Evolutionary conservation across 2,329 filamentous ascomycete genomes (phyloP), one percentile per base, ranked within the genome.

Genomic region (Trichoderma harzianum): DNA sequence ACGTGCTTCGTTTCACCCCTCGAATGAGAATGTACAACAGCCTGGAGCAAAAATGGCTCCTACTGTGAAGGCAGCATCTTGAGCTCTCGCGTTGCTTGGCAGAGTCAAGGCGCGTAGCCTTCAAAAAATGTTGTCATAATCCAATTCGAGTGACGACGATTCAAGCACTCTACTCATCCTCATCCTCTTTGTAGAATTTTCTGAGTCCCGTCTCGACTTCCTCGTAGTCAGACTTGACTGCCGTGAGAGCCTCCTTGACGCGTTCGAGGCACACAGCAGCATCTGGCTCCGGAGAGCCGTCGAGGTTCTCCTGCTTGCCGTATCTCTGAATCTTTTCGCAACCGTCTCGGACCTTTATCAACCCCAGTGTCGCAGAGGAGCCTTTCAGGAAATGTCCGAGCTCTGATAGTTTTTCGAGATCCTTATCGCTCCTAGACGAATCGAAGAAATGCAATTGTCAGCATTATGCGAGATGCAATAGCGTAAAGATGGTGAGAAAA

Each of bases 291-390:
- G 86, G 83, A 7, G 85, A 87, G 55, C 94, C 94, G 57, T 92
- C 91, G 73, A 93, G 89, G 76, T 95, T 94, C 82, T 95, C 93
- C 77, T 88, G 86, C 78, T 92, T 92, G 76, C 95, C 95, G 80
- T 91, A 97, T 79, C 97, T 92, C 82, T 99, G 95, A 78, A 99
- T 98, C 86, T 97, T 94, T 83, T 98, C 95, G 84, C 96, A 99
- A 74, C 90, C 92, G 78, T 98, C 94, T 81, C 94, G 93, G 77
- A 99, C 92, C 82, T 97, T 97, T 78, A 89, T 91, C 70, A 98
- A 88, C 60, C 96, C 96, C 69, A 99, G 88, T 5, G 96, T 98
- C 51, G 96, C 95, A 10, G 95, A 98, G 7, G 95, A 98, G 73
- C 96, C 96, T 84, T 99, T 99, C 76, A 99, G 87, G 84, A 97